A percentile compares a stretch with the other conserved stretches of the same genome.
These are phyloP conservation scores for Plasmodium cynomolgi DNA, from an alignment of 169 alveolate species.

Conservation along the genomic window DNA sequence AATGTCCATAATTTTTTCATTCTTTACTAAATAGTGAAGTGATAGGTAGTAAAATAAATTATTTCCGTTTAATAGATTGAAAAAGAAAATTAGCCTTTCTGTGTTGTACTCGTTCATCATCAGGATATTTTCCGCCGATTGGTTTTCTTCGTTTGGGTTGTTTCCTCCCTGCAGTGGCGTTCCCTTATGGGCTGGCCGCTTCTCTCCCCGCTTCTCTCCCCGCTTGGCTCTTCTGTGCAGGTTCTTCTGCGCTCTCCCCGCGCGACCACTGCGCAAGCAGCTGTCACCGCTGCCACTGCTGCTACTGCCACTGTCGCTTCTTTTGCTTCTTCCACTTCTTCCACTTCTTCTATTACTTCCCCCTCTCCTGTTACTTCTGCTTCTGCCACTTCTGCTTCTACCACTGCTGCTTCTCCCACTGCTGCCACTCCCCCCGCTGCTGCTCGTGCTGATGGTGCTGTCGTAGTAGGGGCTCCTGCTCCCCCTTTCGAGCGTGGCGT, in stretches of 20 bases:
- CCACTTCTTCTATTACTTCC: too few relatives aligned
- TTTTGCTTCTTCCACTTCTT: neutral
- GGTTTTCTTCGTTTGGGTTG: neutral
- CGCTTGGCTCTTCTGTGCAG: neutral
- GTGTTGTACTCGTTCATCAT: conserved; percentile 40
- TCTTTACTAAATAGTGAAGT: conserved; percentile 53
- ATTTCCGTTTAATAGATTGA: conserved; percentile 66
- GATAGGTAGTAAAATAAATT: conserved; percentile 48
- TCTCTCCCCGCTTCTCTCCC: neutral
- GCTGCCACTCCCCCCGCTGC: neutral
- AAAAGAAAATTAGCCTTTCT: conserved; percentile 45
- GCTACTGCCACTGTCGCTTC: neutral
- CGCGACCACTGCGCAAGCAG: neutral
- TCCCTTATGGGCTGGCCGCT: neutral
- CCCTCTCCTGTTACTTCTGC: too few relatives aligned
- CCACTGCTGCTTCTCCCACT: neutral
- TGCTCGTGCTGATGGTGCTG: conserved; percentile 13
- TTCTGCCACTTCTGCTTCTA: neutral
- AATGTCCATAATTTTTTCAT: conserved; percentile 58
- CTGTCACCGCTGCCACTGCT: neutral
- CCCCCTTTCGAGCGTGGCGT: neutral
- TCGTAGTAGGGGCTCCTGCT: conserved; percentile 1
- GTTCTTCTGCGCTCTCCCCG: neutral
- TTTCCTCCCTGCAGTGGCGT: neutral
- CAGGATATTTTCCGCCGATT: neutral